Base-by-base conservation (phyloP, 2,329 filamentous ascomycete genomes). In the Diaporthe amygdali region DNA sequence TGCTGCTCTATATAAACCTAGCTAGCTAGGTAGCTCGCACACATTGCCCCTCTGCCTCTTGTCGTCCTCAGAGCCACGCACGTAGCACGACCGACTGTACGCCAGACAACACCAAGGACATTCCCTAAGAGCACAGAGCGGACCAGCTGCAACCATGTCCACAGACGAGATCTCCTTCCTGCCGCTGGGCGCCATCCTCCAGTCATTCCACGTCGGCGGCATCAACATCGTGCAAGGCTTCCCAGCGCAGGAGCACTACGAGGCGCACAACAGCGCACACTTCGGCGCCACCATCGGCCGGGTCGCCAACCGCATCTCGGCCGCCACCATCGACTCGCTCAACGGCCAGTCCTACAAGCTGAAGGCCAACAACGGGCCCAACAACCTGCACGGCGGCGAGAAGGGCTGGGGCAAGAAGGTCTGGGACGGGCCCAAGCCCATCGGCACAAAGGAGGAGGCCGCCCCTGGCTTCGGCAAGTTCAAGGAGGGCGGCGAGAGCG, bases 281-380 rank as follows among this genome's bases (percentile, higher is more conserved):
- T 98, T 97, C 79, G 96, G 96, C 74, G 95, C 96, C 81, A 98
- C 94, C 54, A 97, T 98, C 80, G 96, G 96, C 69, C 93, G 91
- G 68, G 85, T 91, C 25, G 90, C 95, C 73, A 98, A 98, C 84
- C 92, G 96, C 70, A 90, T 97, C 79, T 89, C 90, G 70, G 85
- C 88, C 77, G 94, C 91, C 32, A 87, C 89, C 75, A 91, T 98
- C 79, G 83, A 91, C 74, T 86, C 86, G 66, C 83, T 98, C 76
- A 97, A 97, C 81, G 82, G 86, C 73, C 88, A 89, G 77, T 84
- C 87, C 4, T 96, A 97, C 81, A 77, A 86, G 20, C 87, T 98
- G 52, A 87, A 89, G 9, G 88, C 89, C 72, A 98, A 97, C 83
- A 90, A 98, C 79, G 92, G 90, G 0, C 86, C 88, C 47, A 96